phyloP scores from a whole-genome alignment of 257 asterid genomes.

The Solanum commersonii region DNA sequence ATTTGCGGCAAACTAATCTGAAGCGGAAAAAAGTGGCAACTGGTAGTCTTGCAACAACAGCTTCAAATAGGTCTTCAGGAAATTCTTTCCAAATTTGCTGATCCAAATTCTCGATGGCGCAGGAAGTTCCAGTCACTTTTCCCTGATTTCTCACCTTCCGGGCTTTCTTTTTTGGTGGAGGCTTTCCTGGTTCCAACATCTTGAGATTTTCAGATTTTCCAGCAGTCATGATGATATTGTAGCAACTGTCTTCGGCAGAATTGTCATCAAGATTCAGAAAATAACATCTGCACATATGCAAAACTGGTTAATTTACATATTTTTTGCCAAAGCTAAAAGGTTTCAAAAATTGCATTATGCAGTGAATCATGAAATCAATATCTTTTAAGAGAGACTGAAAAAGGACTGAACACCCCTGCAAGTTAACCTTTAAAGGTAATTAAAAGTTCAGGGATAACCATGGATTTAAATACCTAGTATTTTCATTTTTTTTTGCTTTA shows the following conservation, averaged over 20 bases:
- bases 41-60: constrained; percentile 85
- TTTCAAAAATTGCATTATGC: background rate
- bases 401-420: background rate
- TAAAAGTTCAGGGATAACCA: background rate
- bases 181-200: constrained; percentile 84
- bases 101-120: constrained; percentile 50
- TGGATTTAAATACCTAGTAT: background rate
- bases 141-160: constrained; percentile 53
- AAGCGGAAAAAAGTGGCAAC: constrained; percentile 65
- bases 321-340: background rate
- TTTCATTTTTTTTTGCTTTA: background rate
- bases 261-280: constrained; percentile 38
- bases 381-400: background rate
- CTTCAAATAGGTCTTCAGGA: constrained; percentile 90
- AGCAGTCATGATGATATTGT: constrained; percentile 57
- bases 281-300: constrained; percentile 50
- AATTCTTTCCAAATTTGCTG: constrained; percentile 77
- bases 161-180: constrained; percentile 66
- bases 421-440: background rate
- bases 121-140: constrained; percentile 24
- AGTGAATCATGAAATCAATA: background rate
- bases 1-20: constrained; percentile 70
- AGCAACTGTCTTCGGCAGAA: constrained; percentile 47
- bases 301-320: constrained; percentile 13
- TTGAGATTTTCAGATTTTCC: constrained; percentile 66